Evolutionary conservation across 2,329 filamentous ascomycete genomes (phyloP).

Genomic region (Diaporthe amygdali): DNA sequence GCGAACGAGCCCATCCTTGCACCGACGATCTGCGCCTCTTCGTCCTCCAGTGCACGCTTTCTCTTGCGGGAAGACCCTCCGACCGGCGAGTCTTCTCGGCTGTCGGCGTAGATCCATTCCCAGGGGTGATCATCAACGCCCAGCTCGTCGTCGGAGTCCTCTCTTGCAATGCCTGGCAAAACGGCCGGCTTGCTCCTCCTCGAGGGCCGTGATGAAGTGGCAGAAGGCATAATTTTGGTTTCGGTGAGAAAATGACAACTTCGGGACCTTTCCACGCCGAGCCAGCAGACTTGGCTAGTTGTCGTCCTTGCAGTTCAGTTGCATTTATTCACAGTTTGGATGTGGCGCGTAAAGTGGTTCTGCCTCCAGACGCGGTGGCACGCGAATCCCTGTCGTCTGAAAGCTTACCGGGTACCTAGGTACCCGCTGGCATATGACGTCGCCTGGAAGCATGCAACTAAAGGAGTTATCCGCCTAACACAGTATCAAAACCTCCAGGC

Average conservation of each 20-base stretch:
- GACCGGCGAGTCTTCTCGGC: conserved; percentile 23
- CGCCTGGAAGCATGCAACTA: conserved; percentile 4
- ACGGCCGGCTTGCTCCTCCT: conserved; percentile 25
- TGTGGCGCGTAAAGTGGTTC: conserved; percentile 21
- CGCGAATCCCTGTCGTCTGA: conserved; percentile 24
- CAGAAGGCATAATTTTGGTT: conserved; percentile 12
- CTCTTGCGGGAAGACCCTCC: conserved; percentile 37
- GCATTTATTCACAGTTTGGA: neutral
- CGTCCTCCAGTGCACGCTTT: conserved; percentile 37
- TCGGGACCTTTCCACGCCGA: neutral
- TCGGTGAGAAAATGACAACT: neutral
- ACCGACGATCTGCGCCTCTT: conserved; percentile 68
- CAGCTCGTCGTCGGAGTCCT: conserved; percentile 90
- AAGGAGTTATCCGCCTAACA: conserved; percentile 15
- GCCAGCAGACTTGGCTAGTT: neutral
- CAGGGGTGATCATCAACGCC: conserved; percentile 74
- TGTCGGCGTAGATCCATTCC: conserved; percentile 75
- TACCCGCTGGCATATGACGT: neutral
- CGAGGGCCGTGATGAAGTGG: neutral
- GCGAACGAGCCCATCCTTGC: conserved; percentile 83
- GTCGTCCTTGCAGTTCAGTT: neutral
- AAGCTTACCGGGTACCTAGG: too few relatives aligned
- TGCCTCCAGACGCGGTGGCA: neutral
- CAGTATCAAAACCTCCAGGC: neutral
- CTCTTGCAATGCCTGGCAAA: conserved; percentile 66